phyloP scores from a whole-genome alignment of 108 stramenopile genomes.

The Conticribra weissflogii region DNA sequence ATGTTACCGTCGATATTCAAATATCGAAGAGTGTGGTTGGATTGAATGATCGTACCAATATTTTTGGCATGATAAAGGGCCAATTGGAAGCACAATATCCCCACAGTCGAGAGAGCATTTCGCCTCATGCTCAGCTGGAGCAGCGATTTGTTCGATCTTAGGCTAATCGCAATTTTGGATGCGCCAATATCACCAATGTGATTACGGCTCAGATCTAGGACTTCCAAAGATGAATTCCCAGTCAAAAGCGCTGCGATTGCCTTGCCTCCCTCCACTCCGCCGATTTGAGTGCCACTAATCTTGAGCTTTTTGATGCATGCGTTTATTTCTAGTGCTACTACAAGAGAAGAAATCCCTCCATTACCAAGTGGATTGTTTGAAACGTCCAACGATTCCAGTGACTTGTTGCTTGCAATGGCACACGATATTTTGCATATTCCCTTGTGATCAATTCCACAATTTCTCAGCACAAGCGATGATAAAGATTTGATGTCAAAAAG shows the following conservation, averaged over 20 bases:
- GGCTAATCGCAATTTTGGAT: conserved; percentile 4
- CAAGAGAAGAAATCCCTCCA: conserved; percentile 1
- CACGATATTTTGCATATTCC: conserved; percentile 11
- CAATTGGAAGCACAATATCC: background rate
- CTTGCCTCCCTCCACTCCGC: background rate
- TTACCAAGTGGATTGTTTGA: conserved; percentile 16
- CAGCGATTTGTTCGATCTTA: conserved; percentile 1
- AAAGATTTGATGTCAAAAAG: conserved; percentile 8
- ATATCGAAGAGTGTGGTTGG: conserved; percentile 9
- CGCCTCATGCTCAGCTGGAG: conserved; percentile 9
- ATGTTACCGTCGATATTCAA: conserved; percentile 1
- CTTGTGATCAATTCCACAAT: conserved; percentile 12
- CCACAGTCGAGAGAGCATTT: conserved; percentile 5
- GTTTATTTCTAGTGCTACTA: conserved; percentile 10
- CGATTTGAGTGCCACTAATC: conserved; percentile 2
- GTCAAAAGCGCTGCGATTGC: background rate
- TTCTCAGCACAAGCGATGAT: background rate
- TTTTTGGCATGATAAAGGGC: conserved; percentile 7
- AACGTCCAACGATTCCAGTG: conserved; percentile 1
- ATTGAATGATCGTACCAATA: background rate
- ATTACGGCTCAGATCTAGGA: conserved; percentile 10
- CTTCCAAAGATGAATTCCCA: conserved; percentile 6
- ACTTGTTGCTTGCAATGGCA: conserved; percentile 8
- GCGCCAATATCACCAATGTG: background rate
- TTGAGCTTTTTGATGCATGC: conserved; percentile 1